Conservation (phyloP, 306 rosid genomes). For the Rosa chinensis region DNA sequence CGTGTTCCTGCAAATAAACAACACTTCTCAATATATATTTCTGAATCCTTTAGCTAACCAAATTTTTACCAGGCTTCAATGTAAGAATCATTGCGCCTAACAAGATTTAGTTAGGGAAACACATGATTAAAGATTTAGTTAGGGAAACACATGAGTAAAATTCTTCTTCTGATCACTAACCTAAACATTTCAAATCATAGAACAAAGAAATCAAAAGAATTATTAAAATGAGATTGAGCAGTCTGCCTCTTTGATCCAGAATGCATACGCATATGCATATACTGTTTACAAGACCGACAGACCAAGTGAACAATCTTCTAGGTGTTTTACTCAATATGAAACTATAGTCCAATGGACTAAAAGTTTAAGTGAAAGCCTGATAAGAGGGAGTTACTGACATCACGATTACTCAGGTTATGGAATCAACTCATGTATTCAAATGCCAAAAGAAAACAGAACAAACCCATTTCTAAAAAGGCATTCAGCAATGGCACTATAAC, state of each 20-base stretch:
- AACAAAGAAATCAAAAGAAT: not conserved
- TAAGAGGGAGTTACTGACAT: not conserved
- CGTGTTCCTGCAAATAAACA: conserved; percentile 51
- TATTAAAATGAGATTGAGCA: not conserved
- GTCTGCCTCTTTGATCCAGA: not conserved
- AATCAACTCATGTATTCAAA: not conserved
- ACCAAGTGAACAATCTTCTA: not conserved
- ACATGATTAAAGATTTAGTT: not conserved
- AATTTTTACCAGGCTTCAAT: not conserved
- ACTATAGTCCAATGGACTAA: not conserved
- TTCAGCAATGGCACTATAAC: not conserved
- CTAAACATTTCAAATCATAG: not conserved
- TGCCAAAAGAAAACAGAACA: not conserved
- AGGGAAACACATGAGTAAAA: not conserved
- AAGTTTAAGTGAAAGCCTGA: not conserved
- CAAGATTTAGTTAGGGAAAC: not conserved
- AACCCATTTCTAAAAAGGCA: not conserved
- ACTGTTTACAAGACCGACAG: not conserved
- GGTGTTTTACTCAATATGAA: not conserved
- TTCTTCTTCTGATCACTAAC: not conserved
- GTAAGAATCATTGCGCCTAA: not conserved
- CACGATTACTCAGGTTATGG: not conserved
- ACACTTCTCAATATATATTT: not conserved
- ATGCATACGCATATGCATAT: not conserved
- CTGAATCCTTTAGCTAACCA: not conserved